A percentile compares a stretch with the other conserved stretches of the same genome.
Evolutionary conservation across 2,329 filamentous ascomycete species (phyloP).

Genomic region (Talaromyces albobiverticillius): DNA sequence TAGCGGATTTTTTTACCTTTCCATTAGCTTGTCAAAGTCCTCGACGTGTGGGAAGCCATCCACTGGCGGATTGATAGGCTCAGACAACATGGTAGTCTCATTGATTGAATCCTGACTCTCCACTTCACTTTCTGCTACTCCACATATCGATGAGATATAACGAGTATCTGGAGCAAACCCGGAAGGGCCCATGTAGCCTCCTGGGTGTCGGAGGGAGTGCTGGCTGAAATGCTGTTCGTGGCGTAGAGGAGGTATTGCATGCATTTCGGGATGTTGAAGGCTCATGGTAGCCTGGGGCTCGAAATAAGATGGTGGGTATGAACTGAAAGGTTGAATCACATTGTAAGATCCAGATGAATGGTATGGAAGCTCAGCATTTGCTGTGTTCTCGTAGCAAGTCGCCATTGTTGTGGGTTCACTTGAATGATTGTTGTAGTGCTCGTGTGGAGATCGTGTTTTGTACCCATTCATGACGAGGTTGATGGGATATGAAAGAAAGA

Average conservation of each 20-base stretch:
- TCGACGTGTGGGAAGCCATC: conserved; percentile 46
- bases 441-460: conserved; percentile 36
- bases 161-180: conserved; percentile 8
- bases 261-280: conserved; percentile 9
- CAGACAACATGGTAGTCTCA: conserved; percentile 42
- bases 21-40: conserved; percentile 47
- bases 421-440: conserved; percentile 18
- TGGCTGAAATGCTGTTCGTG: conserved; percentile 9
- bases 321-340: conserved; percentile 30
- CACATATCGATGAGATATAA: conserved; percentile 27
- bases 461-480: conserved; percentile 36
- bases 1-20: conserved; percentile 38
- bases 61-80: conserved; percentile 41
- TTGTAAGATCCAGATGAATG: conserved; percentile 30
- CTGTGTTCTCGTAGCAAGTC: conserved; percentile 29
- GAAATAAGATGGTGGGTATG: conserved; percentile 37
- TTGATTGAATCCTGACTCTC: conserved; percentile 46
- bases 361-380: conserved; percentile 29
- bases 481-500: background rate
- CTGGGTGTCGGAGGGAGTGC: conserved; percentile 6
- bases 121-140: conserved; percentile 38
- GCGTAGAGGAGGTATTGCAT: conserved; percentile 3
- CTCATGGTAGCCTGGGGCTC: conserved; percentile 19
- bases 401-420: conserved; percentile 22
- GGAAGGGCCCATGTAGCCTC: background rate